phyloP scores from a whole-genome alignment of 345 rosid species.

The Arabidopsis suecica region DNA sequence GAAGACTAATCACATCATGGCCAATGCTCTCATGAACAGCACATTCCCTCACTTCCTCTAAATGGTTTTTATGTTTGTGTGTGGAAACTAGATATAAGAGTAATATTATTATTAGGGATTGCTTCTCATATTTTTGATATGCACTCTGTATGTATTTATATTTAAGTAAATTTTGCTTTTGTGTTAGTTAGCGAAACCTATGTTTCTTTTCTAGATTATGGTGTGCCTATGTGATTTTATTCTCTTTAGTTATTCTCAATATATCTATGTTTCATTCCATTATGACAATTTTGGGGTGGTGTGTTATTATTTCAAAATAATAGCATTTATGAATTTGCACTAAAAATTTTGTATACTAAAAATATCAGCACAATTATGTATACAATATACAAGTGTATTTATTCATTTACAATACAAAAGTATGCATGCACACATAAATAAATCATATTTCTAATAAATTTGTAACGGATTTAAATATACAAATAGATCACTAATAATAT shows the following conservation, averaged over 20 bases:
- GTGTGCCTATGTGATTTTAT: slow-evolving; percentile 14
- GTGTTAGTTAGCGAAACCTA: slow-evolving; percentile 19
- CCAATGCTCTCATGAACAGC: slow-evolving; percentile 50
- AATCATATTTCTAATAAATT: too few species aligned
- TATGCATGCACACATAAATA: too few species aligned
- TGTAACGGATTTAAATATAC: too few species aligned
- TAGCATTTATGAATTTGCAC: too few species aligned
- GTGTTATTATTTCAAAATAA: too few species aligned
- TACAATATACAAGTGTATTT: too few species aligned
- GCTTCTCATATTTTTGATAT: slow-evolving; percentile 34
- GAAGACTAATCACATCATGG: slow-evolving; percentile 62
- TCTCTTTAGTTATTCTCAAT: background rate
- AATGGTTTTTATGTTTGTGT: background rate
- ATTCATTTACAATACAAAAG: too few species aligned
- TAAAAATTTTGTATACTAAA: too few species aligned
- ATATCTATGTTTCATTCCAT: background rate
- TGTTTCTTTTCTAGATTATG: slow-evolving; percentile 4
- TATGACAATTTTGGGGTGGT: background rate
- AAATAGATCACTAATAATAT: too few species aligned
- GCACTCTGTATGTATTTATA: slow-evolving; percentile 25
- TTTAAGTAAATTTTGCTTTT: slow-evolving; percentile 7
- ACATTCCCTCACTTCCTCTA: slow-evolving; percentile 47
- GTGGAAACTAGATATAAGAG: background rate
- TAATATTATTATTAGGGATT: slow-evolving; percentile 14
- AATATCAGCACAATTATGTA: too few species aligned